phyloP scores from a whole-genome alignment of 495 filamentous ascomycete species.

The Rhizodiscina lignyota region DNA sequence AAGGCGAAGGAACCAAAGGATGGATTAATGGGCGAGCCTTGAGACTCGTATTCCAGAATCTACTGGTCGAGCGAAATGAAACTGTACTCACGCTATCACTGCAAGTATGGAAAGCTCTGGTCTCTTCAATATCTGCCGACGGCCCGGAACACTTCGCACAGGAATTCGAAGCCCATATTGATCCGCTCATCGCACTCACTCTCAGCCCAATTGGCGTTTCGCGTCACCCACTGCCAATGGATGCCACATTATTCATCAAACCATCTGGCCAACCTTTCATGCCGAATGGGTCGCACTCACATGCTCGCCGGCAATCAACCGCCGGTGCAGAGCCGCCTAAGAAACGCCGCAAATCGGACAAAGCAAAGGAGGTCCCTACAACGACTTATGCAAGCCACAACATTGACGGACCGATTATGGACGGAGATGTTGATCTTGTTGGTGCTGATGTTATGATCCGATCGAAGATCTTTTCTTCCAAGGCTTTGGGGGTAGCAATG shows the following conservation, averaged over 20 bases:
- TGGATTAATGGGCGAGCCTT: slow-evolving; percentile 87
- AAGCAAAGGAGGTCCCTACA: slow-evolving; percentile 34
- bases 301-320: no score
- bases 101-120: slow-evolving; percentile 70
- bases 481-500: slow-evolving; percentile 66
- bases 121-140: slow-evolving; percentile 43
- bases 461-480: slow-evolving; percentile 72
- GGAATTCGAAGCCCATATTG: slow-evolving; percentile 54
- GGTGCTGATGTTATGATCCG: slow-evolving; percentile 74
- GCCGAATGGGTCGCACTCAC: neutral
- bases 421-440: slow-evolving; percentile 87
- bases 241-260: slow-evolving; percentile 71
- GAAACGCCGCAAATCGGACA: slow-evolving; percentile 68
- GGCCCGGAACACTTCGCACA: slow-evolving; percentile 38
- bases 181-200: slow-evolving; percentile 60
- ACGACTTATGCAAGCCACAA: slow-evolving; percentile 56
- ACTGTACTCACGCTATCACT: slow-evolving; percentile 61
- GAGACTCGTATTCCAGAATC: slow-evolving; percentile 81
- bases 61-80: slow-evolving; percentile 82
- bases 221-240: slow-evolving; percentile 78
- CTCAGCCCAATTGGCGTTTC: slow-evolving; percentile 84
- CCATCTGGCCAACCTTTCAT: slow-evolving; percentile 63
- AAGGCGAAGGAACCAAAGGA: slow-evolving; percentile 64
- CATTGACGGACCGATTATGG: slow-evolving; percentile 94
- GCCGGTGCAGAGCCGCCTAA: slow-evolving; percentile 27